Evolutionary conservation across 1,284 basidiomycete species (phyloP).

Genomic region (Cerioporus squamosus): DNA sequence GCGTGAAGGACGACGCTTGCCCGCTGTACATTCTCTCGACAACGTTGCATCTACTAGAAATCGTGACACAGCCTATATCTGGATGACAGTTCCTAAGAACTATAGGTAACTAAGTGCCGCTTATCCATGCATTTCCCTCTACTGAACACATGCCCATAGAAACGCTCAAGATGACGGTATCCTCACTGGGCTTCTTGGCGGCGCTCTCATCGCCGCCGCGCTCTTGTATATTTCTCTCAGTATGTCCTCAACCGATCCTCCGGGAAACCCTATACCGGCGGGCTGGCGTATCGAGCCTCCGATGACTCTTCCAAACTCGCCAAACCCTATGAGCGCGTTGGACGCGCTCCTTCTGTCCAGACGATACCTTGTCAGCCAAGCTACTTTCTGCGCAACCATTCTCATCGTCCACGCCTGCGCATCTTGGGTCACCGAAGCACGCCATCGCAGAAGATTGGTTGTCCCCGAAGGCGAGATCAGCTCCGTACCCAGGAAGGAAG

Average conservation of each 20-base stretch:
- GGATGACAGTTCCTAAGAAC: constrained; percentile 91
- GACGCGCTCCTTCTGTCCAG: constrained; percentile 75
- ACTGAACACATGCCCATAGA: constrained; percentile 42
- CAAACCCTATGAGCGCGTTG: constrained; percentile 46
- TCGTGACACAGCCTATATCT: constrained; percentile 63
- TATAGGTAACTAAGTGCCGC: constrained; percentile 58
- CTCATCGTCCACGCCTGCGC: constrained; percentile 77
- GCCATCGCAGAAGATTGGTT: constrained; percentile 45
- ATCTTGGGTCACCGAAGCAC: constrained; percentile 73
- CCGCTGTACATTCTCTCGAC: not conserved
- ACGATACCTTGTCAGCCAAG: constrained; percentile 76
- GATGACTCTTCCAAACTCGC: constrained; percentile 44
- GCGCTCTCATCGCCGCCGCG: constrained; percentile 75
- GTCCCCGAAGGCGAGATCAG: constrained; percentile 67
- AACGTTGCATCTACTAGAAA: constrained; percentile 9
- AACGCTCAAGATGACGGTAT: constrained; percentile 85
- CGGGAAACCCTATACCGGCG: constrained; percentile 45
- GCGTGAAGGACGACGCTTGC: constrained; percentile 41
- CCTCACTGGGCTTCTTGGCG: constrained; percentile 78
- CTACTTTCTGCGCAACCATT: constrained; percentile 80
- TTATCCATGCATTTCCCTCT: not conserved
- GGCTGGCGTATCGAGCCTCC: constrained; percentile 83
- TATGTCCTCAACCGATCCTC: constrained; percentile 26
- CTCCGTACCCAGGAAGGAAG: constrained; percentile 78
- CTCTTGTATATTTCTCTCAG: constrained; percentile 59